Conservation (phyloP, 495 filamentous ascomycete genomes). For the Extremus antarcticus region DNA sequence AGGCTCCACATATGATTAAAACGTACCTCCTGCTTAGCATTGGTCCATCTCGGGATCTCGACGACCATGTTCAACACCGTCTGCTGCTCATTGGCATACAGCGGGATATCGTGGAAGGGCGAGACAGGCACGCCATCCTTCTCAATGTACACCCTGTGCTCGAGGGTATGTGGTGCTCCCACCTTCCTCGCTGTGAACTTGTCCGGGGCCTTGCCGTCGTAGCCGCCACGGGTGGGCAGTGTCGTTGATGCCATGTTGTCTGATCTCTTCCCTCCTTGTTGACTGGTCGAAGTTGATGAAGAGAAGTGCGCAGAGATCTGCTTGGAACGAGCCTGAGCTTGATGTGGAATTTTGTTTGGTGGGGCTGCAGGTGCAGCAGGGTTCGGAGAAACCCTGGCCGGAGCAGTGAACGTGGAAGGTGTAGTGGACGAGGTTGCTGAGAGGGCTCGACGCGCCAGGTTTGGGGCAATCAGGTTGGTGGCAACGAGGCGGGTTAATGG, state of each 20-base stretch:
- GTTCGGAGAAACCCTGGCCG: conserved; percentile 11
- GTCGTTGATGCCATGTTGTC: conserved; percentile 43
- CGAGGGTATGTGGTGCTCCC: conserved; percentile 80
- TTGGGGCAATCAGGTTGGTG: conserved; percentile 6
- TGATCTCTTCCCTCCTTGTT: conserved; percentile 24
- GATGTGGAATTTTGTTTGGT: conserved; percentile 16
- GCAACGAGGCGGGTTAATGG: not conserved
- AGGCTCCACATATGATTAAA: not conserved
- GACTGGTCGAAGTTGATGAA: conserved; percentile 27
- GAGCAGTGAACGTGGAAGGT: conserved; percentile 13
- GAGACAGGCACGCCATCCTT: conserved; percentile 90
- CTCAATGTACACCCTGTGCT: conserved; percentile 96
- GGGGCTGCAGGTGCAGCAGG: conserved; percentile 7
- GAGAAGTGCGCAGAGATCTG: conserved; percentile 25
- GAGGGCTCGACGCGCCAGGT: conserved; percentile 16
- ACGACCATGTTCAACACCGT: conserved; percentile 98
- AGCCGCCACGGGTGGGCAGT: conserved; percentile 50
- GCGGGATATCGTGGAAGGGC: conserved; percentile 96
- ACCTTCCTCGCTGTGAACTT: conserved; percentile 70
- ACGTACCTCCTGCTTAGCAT: conserved; percentile 93
- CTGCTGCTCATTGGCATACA: conserved; percentile 90
- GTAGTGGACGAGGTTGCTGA: not conserved
- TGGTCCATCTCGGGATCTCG: conserved; percentile 98
- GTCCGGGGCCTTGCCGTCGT: conserved; percentile 44
- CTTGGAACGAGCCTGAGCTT: conserved; percentile 1